These are phyloP conservation scores for Daldinia concentrica DNA, from an alignment of 495 filamentous ascomycete species.

Conservation along the genomic window DNA sequence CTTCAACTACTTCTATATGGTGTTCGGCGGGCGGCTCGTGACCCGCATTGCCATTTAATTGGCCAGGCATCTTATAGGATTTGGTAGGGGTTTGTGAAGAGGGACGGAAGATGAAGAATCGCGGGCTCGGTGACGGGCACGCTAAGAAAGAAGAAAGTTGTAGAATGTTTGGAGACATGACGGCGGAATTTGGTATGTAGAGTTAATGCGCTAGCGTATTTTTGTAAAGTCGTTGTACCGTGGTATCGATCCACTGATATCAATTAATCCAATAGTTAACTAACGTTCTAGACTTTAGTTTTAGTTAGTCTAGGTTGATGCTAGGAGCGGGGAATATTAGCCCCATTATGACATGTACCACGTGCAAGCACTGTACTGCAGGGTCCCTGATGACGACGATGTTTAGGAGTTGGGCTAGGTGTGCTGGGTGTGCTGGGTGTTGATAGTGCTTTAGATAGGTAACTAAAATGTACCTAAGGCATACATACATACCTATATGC, in stretches of 20 bases:
- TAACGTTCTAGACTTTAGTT: conserved; percentile 27
- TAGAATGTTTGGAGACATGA: conserved; percentile 42
- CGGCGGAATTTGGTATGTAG: conserved; percentile 27
- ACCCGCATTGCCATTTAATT: conserved; percentile 45
- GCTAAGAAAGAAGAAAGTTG: conserved; percentile 38
- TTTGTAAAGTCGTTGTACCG: conserved; percentile 10
- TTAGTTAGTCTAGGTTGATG: conserved; percentile 19
- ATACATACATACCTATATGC: conserved; percentile 14
- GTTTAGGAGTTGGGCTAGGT: neutral
- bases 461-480: neutral
- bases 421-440: neutral
- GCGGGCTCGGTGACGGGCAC: conserved; percentile 28
- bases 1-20: conserved; percentile 56
- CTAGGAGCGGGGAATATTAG: conserved; percentile 26
- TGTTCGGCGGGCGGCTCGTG: conserved; percentile 48
- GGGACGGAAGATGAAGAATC: conserved; percentile 28
- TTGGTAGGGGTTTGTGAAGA: conserved; percentile 13
- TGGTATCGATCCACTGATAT: conserved; percentile 2
- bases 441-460: neutral
- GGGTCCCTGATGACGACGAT: conserved; percentile 33
- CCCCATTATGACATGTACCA: conserved; percentile 28
- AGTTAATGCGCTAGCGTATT: conserved; percentile 3
- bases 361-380: conserved; percentile 36
- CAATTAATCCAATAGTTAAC: conserved; percentile 27
- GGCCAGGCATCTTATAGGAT: conserved; percentile 48